Conservation (phyloP, 176 grass and related monocot species). For the Phragmites australis region DNA sequence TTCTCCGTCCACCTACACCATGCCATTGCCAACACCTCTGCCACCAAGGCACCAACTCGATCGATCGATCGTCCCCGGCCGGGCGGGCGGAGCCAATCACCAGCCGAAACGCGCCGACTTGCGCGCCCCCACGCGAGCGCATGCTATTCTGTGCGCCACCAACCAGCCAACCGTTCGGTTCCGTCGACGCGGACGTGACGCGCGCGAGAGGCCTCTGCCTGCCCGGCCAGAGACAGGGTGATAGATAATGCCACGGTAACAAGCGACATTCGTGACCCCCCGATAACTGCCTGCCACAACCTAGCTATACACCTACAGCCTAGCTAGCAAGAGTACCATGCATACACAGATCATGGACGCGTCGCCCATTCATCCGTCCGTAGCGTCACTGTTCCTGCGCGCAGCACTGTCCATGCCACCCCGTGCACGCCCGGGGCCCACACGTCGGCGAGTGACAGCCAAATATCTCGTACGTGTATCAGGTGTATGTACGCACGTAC, state of each 20-base stretch:
- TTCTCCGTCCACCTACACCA: no score
- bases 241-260: conserved; percentile 18
- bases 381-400: neutral
- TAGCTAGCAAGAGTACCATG: neutral
- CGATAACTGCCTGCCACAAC: conserved; percentile 9
- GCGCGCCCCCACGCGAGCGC: neutral
- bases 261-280: conserved; percentile 36
- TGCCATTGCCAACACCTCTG: no score
- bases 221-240: conserved; percentile 33
- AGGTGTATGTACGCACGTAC: neutral
- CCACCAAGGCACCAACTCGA: no score
- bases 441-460: neutral
- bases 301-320: neutral
- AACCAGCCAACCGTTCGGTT: neutral
- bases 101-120: neutral
- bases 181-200: conserved; percentile 16
- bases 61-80: neutral
- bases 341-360: neutral
- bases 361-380: neutral
- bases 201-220: conserved; percentile 6
- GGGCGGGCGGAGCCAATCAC: conserved; percentile 7
- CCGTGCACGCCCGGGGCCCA: neutral
- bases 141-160: neutral
- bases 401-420: conserved; percentile 2
- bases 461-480: neutral